A percentile compares a stretch with the other conserved stretches of the same genome.
Conservation (phyloP, 1,284 basidiomycete species). For the Naganishia sp. region DNA sequence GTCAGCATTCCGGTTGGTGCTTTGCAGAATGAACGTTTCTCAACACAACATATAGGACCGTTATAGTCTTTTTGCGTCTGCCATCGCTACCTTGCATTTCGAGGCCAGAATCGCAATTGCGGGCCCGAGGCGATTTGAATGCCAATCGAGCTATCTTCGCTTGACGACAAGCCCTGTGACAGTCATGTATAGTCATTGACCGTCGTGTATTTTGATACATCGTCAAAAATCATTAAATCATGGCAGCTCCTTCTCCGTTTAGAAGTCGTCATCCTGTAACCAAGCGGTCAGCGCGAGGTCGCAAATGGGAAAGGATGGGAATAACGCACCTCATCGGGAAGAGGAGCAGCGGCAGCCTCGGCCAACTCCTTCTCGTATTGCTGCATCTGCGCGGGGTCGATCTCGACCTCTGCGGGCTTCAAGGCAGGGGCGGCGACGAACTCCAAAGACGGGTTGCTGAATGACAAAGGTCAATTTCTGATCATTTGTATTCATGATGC, state of each 20-base stretch:
- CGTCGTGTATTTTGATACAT: conserved; percentile 28
- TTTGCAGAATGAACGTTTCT: too few species aligned
- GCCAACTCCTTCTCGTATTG: conserved; percentile 80
- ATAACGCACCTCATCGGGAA: conserved; percentile 54
- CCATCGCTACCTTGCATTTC: too few species aligned
- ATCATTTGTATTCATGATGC: not conserved
- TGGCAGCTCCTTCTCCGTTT: conserved; percentile 6
- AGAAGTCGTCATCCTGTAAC: conserved; percentile 24
- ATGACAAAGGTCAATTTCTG: conserved; percentile 1
- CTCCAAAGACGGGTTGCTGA: conserved; percentile 81
- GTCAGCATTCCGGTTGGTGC: too few species aligned
- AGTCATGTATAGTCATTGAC: conserved; percentile 20
- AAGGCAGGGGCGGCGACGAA: conserved; percentile 97
- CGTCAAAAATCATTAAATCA: conserved; percentile 25
- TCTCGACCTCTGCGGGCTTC: conserved; percentile 86
- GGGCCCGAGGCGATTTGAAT: too few species aligned
- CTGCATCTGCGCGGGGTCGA: conserved; percentile 77
- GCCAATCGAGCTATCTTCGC: too few species aligned
- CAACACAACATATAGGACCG: too few species aligned
- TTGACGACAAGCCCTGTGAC: not conserved
- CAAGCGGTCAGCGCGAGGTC: not conserved
- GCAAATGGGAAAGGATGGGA: not conserved
- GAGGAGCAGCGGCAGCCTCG: conserved; percentile 55
- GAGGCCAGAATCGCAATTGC: too few species aligned
- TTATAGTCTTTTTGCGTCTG: too few species aligned